phyloP scores from a whole-genome alignment of 139 green algal species.

The Deuterostichococcus epilithicus region DNA sequence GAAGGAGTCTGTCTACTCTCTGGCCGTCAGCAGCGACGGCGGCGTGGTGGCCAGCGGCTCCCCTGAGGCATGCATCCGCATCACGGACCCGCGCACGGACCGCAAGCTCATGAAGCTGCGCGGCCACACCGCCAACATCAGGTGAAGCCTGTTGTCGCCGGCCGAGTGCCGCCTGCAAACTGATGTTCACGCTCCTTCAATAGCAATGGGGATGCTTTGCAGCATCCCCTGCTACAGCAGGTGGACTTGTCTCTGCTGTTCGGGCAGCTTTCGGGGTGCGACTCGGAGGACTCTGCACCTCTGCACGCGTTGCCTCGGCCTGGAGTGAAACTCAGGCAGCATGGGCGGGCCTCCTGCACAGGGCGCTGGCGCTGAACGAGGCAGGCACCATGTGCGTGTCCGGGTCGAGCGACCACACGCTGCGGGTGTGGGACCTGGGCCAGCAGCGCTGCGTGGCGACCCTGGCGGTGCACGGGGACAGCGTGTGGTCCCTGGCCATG shows the following conservation, averaged over 20 bases:
- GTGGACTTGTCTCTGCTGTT: too few relatives aligned
- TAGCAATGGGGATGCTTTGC: too few relatives aligned
- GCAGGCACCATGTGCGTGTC: constrained; percentile 70
- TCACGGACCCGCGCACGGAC: constrained; percentile 66
- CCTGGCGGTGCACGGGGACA: constrained; percentile 76
- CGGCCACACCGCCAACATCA: constrained; percentile 81
- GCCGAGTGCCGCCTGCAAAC: not conserved
- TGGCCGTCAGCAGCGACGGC: constrained; percentile 60
- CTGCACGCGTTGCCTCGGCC: too few relatives aligned
- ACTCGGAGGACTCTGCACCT: too few relatives aligned
- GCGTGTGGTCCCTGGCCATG: constrained; percentile 76
- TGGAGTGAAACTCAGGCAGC: too few relatives aligned
- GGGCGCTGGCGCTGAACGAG: constrained; percentile 53
- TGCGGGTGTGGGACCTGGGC: constrained; percentile 88
- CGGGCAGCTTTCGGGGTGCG: too few relatives aligned
- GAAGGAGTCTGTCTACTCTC: constrained; percentile 73
- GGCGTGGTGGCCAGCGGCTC: constrained; percentile 68
- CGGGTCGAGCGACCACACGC: constrained; percentile 74
- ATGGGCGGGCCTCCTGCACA: not conserved
- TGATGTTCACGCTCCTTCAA: too few relatives aligned
- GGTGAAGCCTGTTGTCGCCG: too few relatives aligned
- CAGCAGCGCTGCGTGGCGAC: constrained; percentile 77
- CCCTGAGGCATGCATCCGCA: constrained; percentile 52
- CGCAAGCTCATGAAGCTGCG: constrained; percentile 67
- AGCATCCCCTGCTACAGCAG: too few relatives aligned